Conservation (phyloP, 345 rosid species). For the Pelargonium nanum region DNA sequence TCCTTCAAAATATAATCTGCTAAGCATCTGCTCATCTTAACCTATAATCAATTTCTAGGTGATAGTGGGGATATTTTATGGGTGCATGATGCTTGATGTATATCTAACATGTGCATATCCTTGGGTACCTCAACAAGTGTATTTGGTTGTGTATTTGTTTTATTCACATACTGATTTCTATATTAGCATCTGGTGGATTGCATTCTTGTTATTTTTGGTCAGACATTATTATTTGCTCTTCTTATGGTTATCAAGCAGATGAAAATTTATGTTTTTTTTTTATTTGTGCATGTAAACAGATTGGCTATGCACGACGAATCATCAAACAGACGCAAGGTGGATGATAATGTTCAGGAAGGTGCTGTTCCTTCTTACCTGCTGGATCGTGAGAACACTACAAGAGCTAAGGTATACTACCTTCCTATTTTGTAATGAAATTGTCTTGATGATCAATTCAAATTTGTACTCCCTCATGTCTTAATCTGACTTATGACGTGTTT, state of each 20-base stretch:
- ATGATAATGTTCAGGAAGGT: slow-evolving; percentile 84
- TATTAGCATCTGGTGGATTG: no score
- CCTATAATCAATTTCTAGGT: no score
- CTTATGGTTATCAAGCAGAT: no score
- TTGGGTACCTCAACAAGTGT: no score
- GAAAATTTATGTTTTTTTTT: neutral
- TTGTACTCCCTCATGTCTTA: neutral
- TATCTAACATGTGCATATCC: no score
- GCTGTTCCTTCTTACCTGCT: slow-evolving; percentile 90
- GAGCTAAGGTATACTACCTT: slow-evolving; percentile 51
- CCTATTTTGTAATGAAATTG: neutral
- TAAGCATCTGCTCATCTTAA: no score
- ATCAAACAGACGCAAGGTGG: slow-evolving; percentile 65
- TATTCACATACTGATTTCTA: neutral
- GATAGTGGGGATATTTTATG: no score
- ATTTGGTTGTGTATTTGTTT: neutral
- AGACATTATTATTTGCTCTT: neutral
- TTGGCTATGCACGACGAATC: slow-evolving; percentile 95
- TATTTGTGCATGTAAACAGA: slow-evolving; percentile 23
- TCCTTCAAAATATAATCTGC: no score
- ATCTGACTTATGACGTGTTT: slow-evolving; percentile 9
- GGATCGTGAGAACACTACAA: slow-evolving; percentile 80
- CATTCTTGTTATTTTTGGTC: neutral
- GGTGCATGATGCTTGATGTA: no score
- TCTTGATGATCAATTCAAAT: no score